phyloP scores from a whole-genome alignment of 805 yeast genomes.

The Peterozyma toletana region DNA sequence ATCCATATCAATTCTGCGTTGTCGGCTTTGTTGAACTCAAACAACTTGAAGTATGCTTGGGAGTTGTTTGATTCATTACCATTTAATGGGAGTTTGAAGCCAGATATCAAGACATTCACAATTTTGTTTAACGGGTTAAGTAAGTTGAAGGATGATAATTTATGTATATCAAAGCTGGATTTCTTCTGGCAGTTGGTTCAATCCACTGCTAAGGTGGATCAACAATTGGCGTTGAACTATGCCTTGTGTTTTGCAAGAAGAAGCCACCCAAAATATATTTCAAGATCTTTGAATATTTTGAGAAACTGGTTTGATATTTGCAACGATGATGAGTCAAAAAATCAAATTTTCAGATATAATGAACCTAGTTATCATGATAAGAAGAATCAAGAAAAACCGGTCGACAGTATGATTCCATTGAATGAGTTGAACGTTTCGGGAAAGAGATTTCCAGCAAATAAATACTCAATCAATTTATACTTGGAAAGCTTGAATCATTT shows the following conservation, averaged over 20 bases:
- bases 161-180: background rate
- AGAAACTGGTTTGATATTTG: constrained; percentile 7
- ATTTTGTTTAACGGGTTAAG: constrained; percentile 3
- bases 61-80: constrained; percentile 26
- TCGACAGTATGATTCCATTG: background rate
- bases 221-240: constrained; percentile 1
- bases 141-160: background rate
- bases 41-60: constrained; percentile 28
- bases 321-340: constrained; percentile 2
- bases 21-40: constrained; percentile 33
- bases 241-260: constrained; percentile 2
- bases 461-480: constrained; percentile 1
- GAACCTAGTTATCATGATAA: constrained; percentile 2
- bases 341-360: constrained; percentile 1
- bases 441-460: constrained; percentile 3
- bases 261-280: constrained; percentile 1
- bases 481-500: background rate
- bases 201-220: background rate
- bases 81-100: background rate
- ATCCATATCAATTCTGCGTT: constrained; percentile 40
- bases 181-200: background rate
- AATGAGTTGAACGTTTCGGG: constrained; percentile 1
- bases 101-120: constrained; percentile 4
- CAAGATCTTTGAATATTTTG: constrained; percentile 2
- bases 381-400: background rate